Evolutionary conservation across 305 asterid genomes (phyloP).

Genomic region (Fraxinus nigra): DNA sequence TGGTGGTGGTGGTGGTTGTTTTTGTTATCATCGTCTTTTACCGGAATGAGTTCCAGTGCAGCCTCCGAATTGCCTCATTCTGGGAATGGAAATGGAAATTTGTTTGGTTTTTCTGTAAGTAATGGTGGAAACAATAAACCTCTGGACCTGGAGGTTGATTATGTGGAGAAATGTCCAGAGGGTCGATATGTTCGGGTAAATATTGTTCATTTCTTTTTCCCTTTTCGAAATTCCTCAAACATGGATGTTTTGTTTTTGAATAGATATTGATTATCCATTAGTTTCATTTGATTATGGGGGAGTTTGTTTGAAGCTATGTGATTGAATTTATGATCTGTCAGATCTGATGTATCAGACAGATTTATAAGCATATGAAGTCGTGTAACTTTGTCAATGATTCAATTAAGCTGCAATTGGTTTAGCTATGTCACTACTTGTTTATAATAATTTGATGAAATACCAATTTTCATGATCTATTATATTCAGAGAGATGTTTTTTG

Average conservation of each 20-base stretch:
- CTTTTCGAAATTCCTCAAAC: not conserved
- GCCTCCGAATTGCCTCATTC: conserved; percentile 28
- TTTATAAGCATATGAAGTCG: not conserved
- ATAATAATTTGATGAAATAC: not conserved
- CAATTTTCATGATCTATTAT: not conserved
- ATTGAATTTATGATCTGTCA: not conserved
- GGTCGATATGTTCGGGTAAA: conserved; percentile 69
- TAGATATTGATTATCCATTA: not conserved
- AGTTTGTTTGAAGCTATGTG: not conserved
- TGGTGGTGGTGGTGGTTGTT: conserved; percentile 1
- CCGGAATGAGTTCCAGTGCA: conserved; percentile 40
- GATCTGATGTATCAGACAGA: not conserved
- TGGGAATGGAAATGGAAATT: conserved; percentile 15
- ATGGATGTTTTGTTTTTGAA: not conserved
- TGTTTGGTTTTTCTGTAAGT: conserved; percentile 22
- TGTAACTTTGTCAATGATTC: conserved; percentile 4
- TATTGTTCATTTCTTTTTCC: not conserved
- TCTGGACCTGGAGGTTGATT: conserved; percentile 30
- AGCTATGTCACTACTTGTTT: not conserved
- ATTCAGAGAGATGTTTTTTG: not conserved
- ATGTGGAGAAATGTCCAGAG: conserved; percentile 55
- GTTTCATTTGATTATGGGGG: not conserved
- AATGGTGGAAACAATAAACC: conserved; percentile 30
- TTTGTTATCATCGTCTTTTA: conserved; percentile 15
- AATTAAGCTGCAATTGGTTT: not conserved